These are phyloP conservation scores for Heliocybe sulcata DNA, from an alignment of 1,284 basidiomycete species.

Conservation along the genomic window DNA sequence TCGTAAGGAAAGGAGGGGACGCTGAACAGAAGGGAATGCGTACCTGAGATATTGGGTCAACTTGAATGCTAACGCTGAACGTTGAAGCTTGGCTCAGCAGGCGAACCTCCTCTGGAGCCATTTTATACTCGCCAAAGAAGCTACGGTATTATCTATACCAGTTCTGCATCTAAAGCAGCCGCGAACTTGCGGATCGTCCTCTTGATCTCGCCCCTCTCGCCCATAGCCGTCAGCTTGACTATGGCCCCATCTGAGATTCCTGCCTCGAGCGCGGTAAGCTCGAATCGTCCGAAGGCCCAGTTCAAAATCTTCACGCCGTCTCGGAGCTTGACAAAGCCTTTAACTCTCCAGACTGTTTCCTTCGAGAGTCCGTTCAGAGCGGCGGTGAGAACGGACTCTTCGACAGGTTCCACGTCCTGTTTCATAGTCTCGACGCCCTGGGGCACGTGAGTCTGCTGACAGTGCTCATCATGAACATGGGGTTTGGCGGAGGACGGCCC, in stretches of 20 bases:
- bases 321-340: slow-evolving; percentile 69
- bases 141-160: slow-evolving; percentile 17
- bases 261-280: slow-evolving; percentile 41
- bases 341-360: slow-evolving; percentile 70
- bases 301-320: slow-evolving; percentile 62
- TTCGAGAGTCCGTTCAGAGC: slow-evolving; percentile 53
- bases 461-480: slow-evolving; percentile 22
- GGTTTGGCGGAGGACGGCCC: slow-evolving; percentile 23
- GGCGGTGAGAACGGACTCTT: slow-evolving; percentile 27
- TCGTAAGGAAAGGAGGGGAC: too few species aligned
- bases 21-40: neutral
- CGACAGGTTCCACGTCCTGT: slow-evolving; percentile 12
- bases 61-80: neutral
- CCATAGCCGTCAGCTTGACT: slow-evolving; percentile 78
- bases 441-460: slow-evolving; percentile 6
- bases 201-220: slow-evolving; percentile 75
- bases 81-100: neutral
- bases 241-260: slow-evolving; percentile 18
- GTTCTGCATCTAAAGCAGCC: slow-evolving; percentile 35
- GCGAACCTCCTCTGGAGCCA: neutral
- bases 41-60: neutral
- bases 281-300: slow-evolving; percentile 86
- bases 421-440: slow-evolving; percentile 8
- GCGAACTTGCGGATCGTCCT: slow-evolving; percentile 52
- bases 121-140: neutral